These are phyloP conservation scores for Acanthamoeba polyphaga DNA, from an alignment of 208 protist species.

Conservation along the genomic window DNA sequence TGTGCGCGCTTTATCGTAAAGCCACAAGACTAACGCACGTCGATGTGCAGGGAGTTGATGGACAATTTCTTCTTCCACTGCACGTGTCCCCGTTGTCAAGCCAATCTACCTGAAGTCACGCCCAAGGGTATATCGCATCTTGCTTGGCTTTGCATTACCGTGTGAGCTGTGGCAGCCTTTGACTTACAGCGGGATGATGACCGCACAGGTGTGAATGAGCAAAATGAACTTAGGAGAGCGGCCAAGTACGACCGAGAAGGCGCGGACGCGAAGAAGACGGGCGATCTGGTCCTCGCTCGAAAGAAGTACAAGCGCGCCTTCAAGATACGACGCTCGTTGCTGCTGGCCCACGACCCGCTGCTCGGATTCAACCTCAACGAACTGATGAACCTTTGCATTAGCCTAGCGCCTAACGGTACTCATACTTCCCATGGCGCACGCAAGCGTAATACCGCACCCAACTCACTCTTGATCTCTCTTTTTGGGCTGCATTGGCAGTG, in stretches of 20 bases:
- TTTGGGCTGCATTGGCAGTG: not conserved
- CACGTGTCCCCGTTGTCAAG: conserved; percentile 49
- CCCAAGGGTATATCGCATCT: not conserved
- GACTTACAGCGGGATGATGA: not conserved
- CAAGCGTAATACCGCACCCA: too few species aligned
- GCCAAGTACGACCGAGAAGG: not conserved
- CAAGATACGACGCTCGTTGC: not conserved
- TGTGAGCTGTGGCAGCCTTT: not conserved
- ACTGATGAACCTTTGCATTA: conserved; percentile 29
- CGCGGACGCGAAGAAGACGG: not conserved
- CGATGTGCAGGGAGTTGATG: not conserved
- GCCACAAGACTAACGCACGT: not conserved
- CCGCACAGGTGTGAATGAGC: not conserved
- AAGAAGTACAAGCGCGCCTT: not conserved
- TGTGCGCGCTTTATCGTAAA: too few species aligned
- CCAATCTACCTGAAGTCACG: not conserved
- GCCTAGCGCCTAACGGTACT: not conserved
- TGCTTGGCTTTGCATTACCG: not conserved
- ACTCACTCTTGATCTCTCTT: not conserved
- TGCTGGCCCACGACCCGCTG: not conserved
- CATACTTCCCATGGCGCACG: not conserved
- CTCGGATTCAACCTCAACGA: conserved; percentile 3
- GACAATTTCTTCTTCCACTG: conserved; percentile 75
- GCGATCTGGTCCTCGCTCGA: not conserved
- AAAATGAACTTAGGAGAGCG: not conserved